Base-by-base conservation (phyloP, 106 monocot species). In the Alisma plantagoaquatica region DNA sequence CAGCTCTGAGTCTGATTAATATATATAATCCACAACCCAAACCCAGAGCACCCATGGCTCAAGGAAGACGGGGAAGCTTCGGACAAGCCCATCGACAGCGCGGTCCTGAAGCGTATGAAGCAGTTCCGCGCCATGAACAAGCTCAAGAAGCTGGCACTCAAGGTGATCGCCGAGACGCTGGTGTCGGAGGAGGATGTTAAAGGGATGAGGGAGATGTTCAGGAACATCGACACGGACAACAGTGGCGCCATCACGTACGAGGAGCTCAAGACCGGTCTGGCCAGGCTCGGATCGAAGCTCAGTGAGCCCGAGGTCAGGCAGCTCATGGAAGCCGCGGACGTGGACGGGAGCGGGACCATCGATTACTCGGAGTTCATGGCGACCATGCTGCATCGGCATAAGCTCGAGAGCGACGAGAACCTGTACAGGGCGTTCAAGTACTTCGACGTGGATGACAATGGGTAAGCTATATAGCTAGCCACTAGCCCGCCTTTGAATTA, bases 61-160 rank as follows among this genome's bases (percentile, higher is more conserved):
- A 80, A 42, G 74, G 70, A 64, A 65, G 73, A 47, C 27, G 81
- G 81, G 23, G 73, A 65, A 23, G 86, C 81, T 17, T 65, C 86
- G 0, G 77, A 74, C 47, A 81, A 74, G 45, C 86, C 81, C 16
- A 77, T 87, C 4, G 65, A 75, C 31, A 81, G 75, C 49, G 87
- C 77, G 24, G 87, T 87, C 38, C 72, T 75, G 16, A 52, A 19
- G 18, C 68, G 87, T 69, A 77, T 87, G 87, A 81, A 68, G 69
- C 87, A 87, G 51, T 81, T 87, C 69, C 75, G 68, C 60, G 77
- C 81, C 21, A 87, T 77, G 81, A 87, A 82, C 67, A 87, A 87
- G 63, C 49, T 87, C 11, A 87, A 87, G 72, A 77, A 75, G 66
- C 69, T 81, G n/a, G 86, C 86, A 0, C 61, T 86, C 12, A 77